These are phyloP conservation scores for Papiliotrema fonsecae DNA, from an alignment of 1,284 basidiomycete species.

Conservation along the genomic window DNA sequence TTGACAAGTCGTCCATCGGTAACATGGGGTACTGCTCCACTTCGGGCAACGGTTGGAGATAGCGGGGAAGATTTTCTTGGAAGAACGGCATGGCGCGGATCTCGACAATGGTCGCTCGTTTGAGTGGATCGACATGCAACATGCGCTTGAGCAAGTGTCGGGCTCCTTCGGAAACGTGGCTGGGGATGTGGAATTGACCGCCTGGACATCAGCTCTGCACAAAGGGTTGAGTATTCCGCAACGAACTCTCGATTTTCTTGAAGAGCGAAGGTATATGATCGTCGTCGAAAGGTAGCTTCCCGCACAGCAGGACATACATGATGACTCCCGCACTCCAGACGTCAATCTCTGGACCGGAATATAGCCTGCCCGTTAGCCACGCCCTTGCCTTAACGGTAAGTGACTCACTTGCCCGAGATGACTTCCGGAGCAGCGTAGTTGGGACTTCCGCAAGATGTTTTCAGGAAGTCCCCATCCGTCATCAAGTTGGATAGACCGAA, in stretches of 20 bases:
- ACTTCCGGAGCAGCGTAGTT: constrained; percentile 97
- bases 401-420: constrained; percentile 67
- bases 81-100: constrained; percentile 87
- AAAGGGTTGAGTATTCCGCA: not conserved
- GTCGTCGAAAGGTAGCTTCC: constrained; percentile 88
- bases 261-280: constrained; percentile 87
- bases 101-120: constrained; percentile 84
- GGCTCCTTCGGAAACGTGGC: constrained; percentile 70
- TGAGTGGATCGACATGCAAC: constrained; percentile 86
- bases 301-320: constrained; percentile 90
- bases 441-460: constrained; percentile 90
- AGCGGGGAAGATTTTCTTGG: constrained; percentile 73
- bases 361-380: constrained; percentile 53
- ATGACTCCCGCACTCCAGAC: constrained; percentile 98
- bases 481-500: constrained; percentile 92
- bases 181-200: constrained; percentile 77
- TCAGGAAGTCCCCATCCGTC: constrained; percentile 88
- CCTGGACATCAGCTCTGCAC: constrained; percentile 51
- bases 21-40: constrained; percentile 39
- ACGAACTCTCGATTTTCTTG: constrained; percentile 81
- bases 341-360: constrained; percentile 92
- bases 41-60: constrained; percentile 75
- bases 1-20: constrained; percentile 43
- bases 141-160: constrained; percentile 73
- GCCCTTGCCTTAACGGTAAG: not conserved